These are phyloP conservation scores for Termitomyces titanicus DNA, from an alignment of 768 basidiomycete genomes.

Conservation along the genomic window DNA sequence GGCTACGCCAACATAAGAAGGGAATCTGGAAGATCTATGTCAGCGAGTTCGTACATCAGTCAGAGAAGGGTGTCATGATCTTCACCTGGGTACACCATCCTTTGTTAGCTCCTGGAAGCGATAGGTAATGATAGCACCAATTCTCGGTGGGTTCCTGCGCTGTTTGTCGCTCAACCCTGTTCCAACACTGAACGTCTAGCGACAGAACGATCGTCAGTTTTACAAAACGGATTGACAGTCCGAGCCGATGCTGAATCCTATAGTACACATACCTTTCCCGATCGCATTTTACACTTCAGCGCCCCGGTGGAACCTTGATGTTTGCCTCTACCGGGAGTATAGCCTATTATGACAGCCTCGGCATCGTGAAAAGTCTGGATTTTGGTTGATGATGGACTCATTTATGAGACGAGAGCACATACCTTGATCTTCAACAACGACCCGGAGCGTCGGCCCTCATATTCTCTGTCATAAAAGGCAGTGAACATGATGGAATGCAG, in stretches of 20 bases:
- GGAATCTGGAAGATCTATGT: conserved; percentile 36
- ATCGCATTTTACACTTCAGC: conserved; percentile 55
- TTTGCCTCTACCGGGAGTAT: conserved; percentile 50
- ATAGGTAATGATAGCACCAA: conserved; percentile 54
- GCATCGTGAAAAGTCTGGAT: conserved; percentile 55
- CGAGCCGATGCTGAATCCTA: not conserved
- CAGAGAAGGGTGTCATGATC: not conserved
- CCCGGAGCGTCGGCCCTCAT: conserved; percentile 46
- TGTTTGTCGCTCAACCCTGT: conserved; percentile 52
- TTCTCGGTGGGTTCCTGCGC: conserved; percentile 49
- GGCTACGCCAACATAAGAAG: conserved; percentile 49
- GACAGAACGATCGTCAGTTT: not conserved
- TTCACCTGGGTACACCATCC: conserved; percentile 53
- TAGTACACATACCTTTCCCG: conserved; percentile 45
- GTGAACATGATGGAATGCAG: not conserved
- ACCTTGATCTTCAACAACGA: conserved; percentile 56
- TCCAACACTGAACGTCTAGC: conserved; percentile 53
- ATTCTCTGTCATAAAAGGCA: conserved; percentile 27
- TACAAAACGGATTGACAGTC: not conserved
- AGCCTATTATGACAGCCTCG: conserved; percentile 56
- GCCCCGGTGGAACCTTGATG: conserved; percentile 46
- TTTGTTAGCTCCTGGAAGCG: conserved; percentile 58
- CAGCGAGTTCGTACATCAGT: not conserved
- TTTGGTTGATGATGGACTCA: not conserved
- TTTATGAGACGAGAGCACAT: not conserved